These are phyloP conservation scores for Tetraselmis striata DNA, from an alignment of 139 green algal genomes.

Conservation along the genomic window DNA sequence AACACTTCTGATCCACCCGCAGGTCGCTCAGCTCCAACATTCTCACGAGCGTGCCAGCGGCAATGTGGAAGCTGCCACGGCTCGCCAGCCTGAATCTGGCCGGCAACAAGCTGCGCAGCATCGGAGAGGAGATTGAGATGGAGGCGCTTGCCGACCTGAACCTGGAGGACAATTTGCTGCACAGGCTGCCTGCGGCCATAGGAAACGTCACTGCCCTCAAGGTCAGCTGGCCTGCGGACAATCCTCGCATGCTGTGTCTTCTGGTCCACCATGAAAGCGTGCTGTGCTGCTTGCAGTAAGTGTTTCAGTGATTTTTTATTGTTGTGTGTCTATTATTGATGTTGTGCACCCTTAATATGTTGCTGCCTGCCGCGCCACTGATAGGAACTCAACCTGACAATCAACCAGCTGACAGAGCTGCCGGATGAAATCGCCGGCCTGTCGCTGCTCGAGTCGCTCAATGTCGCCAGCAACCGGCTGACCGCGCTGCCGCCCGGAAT, in stretches of 20 bases:
- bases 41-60: background rate
- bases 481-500: background rate
- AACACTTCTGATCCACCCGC: too few relatives aligned
- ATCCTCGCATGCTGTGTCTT: too few relatives aligned
- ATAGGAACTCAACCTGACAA: background rate
- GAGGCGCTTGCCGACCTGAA: background rate
- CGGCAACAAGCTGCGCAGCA: background rate
- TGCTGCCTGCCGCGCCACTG: too few relatives aligned
- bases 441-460: background rate
- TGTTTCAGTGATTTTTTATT: too few relatives aligned
- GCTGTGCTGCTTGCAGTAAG: too few relatives aligned
- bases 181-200: background rate
- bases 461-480: background rate
- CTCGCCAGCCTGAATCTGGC: background rate
- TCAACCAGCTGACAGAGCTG: background rate
- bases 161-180: background rate
- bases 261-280: too few relatives aligned
- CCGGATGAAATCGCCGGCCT: background rate
- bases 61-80: background rate
- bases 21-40: background rate
- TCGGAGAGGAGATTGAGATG: background rate
- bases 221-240: too few relatives aligned
- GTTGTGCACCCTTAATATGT: too few relatives aligned
- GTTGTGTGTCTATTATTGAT: too few relatives aligned
- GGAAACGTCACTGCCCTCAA: background rate